Base-by-base conservation (phyloP, 202 grass and related monocot species). In the Dendrocalamus latiflorus region DNA sequence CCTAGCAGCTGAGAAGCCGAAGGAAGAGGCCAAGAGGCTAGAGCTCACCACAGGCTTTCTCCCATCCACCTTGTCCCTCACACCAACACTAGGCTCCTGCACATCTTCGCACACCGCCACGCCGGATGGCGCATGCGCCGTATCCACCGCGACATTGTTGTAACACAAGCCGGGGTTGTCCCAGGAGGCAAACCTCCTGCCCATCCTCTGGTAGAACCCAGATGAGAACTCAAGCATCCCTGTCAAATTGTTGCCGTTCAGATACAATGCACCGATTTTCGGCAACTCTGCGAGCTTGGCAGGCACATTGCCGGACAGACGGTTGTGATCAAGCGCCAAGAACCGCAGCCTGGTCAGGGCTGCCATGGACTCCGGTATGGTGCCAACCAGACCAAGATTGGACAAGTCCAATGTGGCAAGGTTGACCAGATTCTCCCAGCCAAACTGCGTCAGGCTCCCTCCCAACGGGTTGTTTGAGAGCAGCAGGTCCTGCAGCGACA, bases 191-290 rank as follows among this genome's bases (percentile, higher is more conserved):
- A 98, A 98, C 74, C 96, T 85, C 87, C 86, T 83, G 11, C 93
- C 91, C 87, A 99, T 90, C 50, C 70, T 87, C 80, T 70, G 33
- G 83, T 94, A 99, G 75, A 99, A 99, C 71, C 14, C 86, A n/a
- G 83, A 11, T 6, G 88, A 59, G 87, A 99, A 96, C 62, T 28
- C 75, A n/a, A 99, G 85, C 86, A 69, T 38, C 0, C 93, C 93
- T 0, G 89, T 95, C n/a, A 98, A 84, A 53, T 98, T 95, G 82
- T 98, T 98, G 2, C 77, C 95, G 49, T 94, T 98, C 2, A 98
- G 90, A 17, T 98, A 93, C 61, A 98, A 22, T 12, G 95, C 90
- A 3, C 86, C 85, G 15, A 97, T 81, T 75, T 57, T 83, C 2
- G 90, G 86, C 79, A 97, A 15, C 61, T 14, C 41, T 22, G 82